These are phyloP conservation scores for Euclidium syriacum DNA, from an alignment of 345 rosid genomes.

Conservation along the genomic window DNA sequence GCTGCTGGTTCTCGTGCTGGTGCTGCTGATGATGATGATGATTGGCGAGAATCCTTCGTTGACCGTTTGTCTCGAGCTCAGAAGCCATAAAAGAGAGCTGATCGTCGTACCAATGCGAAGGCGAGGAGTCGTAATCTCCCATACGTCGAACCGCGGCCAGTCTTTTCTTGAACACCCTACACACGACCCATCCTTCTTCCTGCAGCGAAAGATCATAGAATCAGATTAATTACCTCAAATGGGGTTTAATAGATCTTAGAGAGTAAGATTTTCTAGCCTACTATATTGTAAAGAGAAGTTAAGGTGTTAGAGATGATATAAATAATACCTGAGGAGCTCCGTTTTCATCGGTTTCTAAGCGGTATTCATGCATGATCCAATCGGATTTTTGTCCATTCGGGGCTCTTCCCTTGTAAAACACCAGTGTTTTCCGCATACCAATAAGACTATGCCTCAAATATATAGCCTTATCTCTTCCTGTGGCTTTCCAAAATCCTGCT, in stretches of 20 bases:
- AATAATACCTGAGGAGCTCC: conserved; percentile 33
- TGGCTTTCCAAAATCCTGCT: conserved; percentile 99
- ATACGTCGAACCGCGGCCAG: conserved; percentile 56
- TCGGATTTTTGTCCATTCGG: conserved; percentile 97
- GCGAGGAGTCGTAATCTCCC: conserved; percentile 60
- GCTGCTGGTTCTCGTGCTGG: conserved; percentile 57
- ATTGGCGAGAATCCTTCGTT: conserved; percentile 41
- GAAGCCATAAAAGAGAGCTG: conserved; percentile 68
- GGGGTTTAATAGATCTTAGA: background rate
- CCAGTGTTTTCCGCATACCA: conserved; percentile 98
- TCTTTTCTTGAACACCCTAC: conserved; percentile 93
- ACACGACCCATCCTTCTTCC: conserved; percentile 99
- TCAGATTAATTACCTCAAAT: background rate
- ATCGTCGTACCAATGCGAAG: conserved; percentile 73
- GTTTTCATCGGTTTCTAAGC: conserved; percentile 60
- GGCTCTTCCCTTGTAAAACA: conserved; percentile 95
- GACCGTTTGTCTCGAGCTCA: conserved; percentile 53
- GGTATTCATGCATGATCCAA: conserved; percentile 99
- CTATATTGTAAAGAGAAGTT: background rate
- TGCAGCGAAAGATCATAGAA: conserved; percentile 21
- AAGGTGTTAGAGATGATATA: conserved; percentile 1
- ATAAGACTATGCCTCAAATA: conserved; percentile 63
- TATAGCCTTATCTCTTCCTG: conserved; percentile 96
- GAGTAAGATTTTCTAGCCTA: background rate
- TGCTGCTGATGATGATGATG: conserved; percentile 41